Evolutionary conservation across 805 yeast species (phyloP), one percentile per base, ranked within the genome.

Genomic region (Myxozyma udenii): DNA sequence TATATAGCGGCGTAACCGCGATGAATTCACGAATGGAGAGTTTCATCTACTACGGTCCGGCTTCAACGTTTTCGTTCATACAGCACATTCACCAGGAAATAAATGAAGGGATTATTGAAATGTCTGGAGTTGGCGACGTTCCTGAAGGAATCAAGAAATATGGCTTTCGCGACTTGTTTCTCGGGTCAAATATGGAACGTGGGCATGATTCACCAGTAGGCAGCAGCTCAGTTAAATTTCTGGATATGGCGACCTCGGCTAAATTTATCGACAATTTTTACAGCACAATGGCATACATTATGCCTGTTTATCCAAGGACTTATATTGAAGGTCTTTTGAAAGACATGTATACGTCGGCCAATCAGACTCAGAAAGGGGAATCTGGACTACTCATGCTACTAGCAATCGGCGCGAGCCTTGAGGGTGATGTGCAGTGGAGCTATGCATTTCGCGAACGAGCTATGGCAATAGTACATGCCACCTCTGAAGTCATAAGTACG

Each of bases 31-130:
- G 46, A 12, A 26, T 42, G 14, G 59, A 55, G 12, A 48, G 54
- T 16, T 55, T 55, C 41, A 47, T 55, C n/a, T 55, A 55, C 37
- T 55, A 55, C 44, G 59, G 59, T 11, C 59, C 59, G 12, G 59
- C 59, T 9, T 53, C 59, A 12, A 38, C 59, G 24, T 55, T 55
- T 33, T 55, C 59, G 9, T 55, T 55, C 42, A 54, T 55, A 16
- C 59, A 55, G 42, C 59, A 55, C 25, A 48, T 55, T 18, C 59
- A 55, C 41, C 58, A 53, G 33, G 59, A 50, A 36, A 47, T 55
- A 22, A 48, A 41, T 18, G 35, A 53, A 12, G 59, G 54, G 5
- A 30, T 42, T 1, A 39, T 50, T 32, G 57, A 48, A 25, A 48
- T 49, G 57, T 39, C 43, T 41, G 55, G 56, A 18, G 44, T 47